A percentile compares a stretch with the other conserved stretches of the same genome.
Evolutionary conservation across 1,139 yeast species (phyloP).

Genomic region (Yamadazyma mexicana): DNA sequence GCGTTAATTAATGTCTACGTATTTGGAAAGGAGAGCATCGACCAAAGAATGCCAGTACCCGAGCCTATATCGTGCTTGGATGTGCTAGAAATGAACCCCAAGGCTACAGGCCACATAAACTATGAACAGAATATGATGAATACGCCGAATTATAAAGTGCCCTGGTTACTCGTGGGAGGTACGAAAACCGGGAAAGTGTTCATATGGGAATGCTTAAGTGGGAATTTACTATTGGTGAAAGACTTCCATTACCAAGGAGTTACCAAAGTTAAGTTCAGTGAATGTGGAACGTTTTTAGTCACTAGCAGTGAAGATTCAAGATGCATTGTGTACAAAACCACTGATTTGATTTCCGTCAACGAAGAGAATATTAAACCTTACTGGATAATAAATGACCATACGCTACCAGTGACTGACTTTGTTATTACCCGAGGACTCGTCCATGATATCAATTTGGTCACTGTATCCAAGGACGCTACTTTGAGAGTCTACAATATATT

Average conservation of each 20-base stretch:
- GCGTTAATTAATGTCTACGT: constrained; percentile 75
- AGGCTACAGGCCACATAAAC: constrained; percentile 6
- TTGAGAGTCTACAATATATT: constrained; percentile 61
- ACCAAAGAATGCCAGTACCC: constrained; percentile 83
- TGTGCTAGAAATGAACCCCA: constrained; percentile 38
- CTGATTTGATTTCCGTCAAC: constrained; percentile 52
- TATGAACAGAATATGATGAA: constrained; percentile 8
- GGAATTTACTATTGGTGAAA: constrained; percentile 67
- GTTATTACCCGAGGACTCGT: constrained; percentile 50
- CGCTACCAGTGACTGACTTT: constrained; percentile 71
- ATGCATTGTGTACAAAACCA: constrained; percentile 69
- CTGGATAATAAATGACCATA: constrained; percentile 67
- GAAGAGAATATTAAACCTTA: constrained; percentile 37
- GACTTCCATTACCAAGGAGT: constrained; percentile 86
- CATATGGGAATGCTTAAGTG: constrained; percentile 85
- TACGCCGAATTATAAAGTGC: constrained; percentile 43
- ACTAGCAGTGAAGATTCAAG: constrained; percentile 86
- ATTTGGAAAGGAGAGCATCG: constrained; percentile 77
- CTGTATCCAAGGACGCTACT: constrained; percentile 77
- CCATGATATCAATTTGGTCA: constrained; percentile 64
- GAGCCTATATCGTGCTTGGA: constrained; percentile 68
- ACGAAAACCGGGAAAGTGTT: constrained; percentile 71
- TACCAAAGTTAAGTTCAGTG: constrained; percentile 55
- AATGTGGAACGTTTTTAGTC: constrained; percentile 67
- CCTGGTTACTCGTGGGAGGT: constrained; percentile 76